Percentiles rank a stretch among this genome's conserved stretches.
Evolutionary conservation across 2,329 filamentous ascomycete genomes (phyloP).

Genomic region (Xylaria sp.): DNA sequence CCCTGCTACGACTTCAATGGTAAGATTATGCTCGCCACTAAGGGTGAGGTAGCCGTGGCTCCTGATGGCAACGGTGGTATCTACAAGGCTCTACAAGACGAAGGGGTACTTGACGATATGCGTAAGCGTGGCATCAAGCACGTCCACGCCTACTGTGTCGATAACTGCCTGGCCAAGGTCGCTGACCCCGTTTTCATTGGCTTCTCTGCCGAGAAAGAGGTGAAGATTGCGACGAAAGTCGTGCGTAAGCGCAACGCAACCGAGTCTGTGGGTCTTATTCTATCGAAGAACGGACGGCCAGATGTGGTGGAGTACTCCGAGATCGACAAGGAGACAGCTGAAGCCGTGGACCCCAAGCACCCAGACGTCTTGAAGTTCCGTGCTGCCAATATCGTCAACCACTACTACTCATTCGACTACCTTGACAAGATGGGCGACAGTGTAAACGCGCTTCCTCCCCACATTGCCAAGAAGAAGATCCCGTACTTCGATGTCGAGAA

Average conservation of each 20-base stretch:
- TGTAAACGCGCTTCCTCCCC: slow-evolving; percentile 88
- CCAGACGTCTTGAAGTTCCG: slow-evolving; percentile 90
- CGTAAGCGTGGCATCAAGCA: slow-evolving; percentile 89
- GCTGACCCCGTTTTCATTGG: slow-evolving; percentile 96
- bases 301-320: slow-evolving; percentile 99
- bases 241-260: slow-evolving; percentile 97
- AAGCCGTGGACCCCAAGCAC: slow-evolving; percentile 86
- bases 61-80: slow-evolving; percentile 98
- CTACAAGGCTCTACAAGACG: slow-evolving; percentile 81
- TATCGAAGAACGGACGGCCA: slow-evolving; percentile 94
- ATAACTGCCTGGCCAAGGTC: slow-evolving; percentile 99
- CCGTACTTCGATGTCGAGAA: slow-evolving; percentile 80
- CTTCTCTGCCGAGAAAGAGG: slow-evolving; percentile 86
- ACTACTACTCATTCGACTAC: slow-evolving; percentile 98
- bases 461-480: slow-evolving; percentile 99
- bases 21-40: slow-evolving; percentile 93
- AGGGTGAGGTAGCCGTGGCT: slow-evolving; percentile 90
- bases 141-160: slow-evolving; percentile 97
- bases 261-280: slow-evolving; percentile 93
- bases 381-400: slow-evolving; percentile 99
- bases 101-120: slow-evolving; percentile 84
- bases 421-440: slow-evolving; percentile 89
- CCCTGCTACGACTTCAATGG: slow-evolving; percentile 98
- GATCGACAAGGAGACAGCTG: slow-evolving; percentile 88
- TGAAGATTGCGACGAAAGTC: slow-evolving; percentile 99